A percentile compares a stretch with the other conserved stretches of the same genome.
These are phyloP conservation scores for Pythium phragmitis DNA, from an alignment of 352 stramenopile species.

Conservation along the genomic window DNA sequence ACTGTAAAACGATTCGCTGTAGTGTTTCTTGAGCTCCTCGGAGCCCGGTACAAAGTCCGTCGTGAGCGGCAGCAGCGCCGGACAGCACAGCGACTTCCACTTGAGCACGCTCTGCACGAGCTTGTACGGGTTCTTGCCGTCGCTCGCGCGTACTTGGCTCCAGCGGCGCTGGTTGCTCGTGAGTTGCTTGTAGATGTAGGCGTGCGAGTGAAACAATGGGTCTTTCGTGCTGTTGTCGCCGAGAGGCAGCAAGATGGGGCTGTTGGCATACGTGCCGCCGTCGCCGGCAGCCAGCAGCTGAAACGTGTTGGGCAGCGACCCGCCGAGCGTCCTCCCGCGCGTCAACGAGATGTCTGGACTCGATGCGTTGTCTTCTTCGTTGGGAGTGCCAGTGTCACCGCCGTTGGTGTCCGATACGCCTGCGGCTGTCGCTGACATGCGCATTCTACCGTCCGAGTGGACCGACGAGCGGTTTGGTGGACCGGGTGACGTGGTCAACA, in stretches of 20 bases:
- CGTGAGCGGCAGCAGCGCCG: conserved; percentile 92
- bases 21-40: conserved; percentile 80
- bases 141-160: conserved; percentile 90
- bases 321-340: conserved; percentile 42
- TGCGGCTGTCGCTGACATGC: too few species aligned
- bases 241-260: conserved; percentile 48
- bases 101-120: conserved; percentile 90
- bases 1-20: conserved; percentile 86
- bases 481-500: conserved; percentile 15
- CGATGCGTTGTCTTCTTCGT: conserved; percentile 12
- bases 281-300: conserved; percentile 41
- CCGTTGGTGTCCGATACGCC: background rate
- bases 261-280: conserved; percentile 48
- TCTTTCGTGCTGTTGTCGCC: conserved; percentile 51
- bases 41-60: conserved; percentile 87
- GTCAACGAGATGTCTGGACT: conserved; percentile 30
- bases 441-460: conserved; percentile 17
- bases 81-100: conserved; percentile 96
- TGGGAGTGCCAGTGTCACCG: background rate
- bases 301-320: conserved; percentile 66
- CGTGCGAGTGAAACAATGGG: conserved; percentile 74
- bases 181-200: conserved; percentile 75
- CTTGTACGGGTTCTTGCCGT: conserved; percentile 48
- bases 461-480: conserved; percentile 10
- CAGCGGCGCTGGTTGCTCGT: conserved; percentile 95